Base-by-base conservation (phyloP, 2,329 filamentous ascomycete genomes). In the Cladosporium sp. region DNA sequence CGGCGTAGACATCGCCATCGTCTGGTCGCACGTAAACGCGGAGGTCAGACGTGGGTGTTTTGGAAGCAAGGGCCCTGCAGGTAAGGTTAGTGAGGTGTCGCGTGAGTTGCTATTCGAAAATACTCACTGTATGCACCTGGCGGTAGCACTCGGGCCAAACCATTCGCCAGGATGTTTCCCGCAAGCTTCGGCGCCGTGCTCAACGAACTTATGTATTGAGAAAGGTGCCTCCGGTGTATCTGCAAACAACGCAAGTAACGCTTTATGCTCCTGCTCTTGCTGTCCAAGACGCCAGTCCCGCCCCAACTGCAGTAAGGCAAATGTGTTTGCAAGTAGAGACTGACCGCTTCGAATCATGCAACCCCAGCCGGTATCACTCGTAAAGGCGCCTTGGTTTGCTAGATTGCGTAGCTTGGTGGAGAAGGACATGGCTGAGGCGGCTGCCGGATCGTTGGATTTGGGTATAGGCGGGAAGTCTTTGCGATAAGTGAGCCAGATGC, bases 281-380 rank as follows among this genome's bases (percentile, higher is more conserved):
- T 74, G 73, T 14, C 82, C 81, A 58, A 85, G 78, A 58, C 89
- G 82, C 92, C 92, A 96, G 57, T 85, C 90, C 79, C 93, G 83
- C 16, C 93, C 92, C 18, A 96, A 73, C 37, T 80, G 77, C 44
- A 91, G 73, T 52, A 87, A 78, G 14, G 82, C 72, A 62, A 97
- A 76, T 1, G 92, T 80, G 70, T 97, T 98, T 42, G 92, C 92
- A 40, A 98, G 76, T 22, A 98, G 77, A 64, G 89, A 92, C 73
- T 98, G 93, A 3, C 93, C 93, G 5, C 92, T 96, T 55, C 93
- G 79, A 62, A 98, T 97, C 93, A 98, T 98, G 66, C 93, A 98
- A 0, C 93, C 93, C 90, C 95, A 98, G 48, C 93, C 93, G 9
- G 89, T 91, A 68, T 98, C 93, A 2, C 89, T 92, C 9, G 89